Conservation (phyloP, 2,329 filamentous ascomycete species). For the Fusarium lateritium region DNA sequence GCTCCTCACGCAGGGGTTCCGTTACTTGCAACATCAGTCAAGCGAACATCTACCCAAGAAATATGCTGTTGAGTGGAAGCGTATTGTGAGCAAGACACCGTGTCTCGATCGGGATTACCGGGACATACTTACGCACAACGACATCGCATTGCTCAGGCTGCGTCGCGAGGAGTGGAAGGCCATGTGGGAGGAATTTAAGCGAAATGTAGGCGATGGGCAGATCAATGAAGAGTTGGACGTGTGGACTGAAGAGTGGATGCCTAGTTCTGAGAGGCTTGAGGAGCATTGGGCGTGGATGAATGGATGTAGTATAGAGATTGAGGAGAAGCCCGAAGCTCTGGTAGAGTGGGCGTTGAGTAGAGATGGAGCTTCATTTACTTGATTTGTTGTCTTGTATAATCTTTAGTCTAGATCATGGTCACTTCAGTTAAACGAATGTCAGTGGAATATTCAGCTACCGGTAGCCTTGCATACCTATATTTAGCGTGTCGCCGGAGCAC, state of each 20-base stretch:
- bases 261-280: not conserved
- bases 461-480: too few relatives aligned
- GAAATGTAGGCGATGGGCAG: not conserved
- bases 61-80: not conserved
- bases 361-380: conserved; percentile 13
- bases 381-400: not conserved
- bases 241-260: not conserved
- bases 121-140: not conserved
- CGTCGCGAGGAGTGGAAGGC: conserved; percentile 8
- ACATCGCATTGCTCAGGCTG: conserved; percentile 7
- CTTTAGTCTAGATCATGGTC: too few relatives aligned
- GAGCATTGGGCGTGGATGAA: conserved; percentile 25
- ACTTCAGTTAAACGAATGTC: too few relatives aligned
- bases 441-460: too few relatives aligned
- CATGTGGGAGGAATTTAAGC: conserved; percentile 5
- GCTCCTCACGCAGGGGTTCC: not conserved
- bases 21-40: accelerated
- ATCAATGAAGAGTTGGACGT: not conserved
- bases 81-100: not conserved
- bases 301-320: conserved; percentile 9
- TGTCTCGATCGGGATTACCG: not conserved
- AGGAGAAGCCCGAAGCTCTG: conserved; percentile 16
- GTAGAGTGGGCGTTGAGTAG: conserved; percentile 27
- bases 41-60: not conserved
- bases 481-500: too few relatives aligned